Evolutionary conservation across 192 early-diverging fungal genomes (phyloP), one percentile per base, ranked within the genome.

Genomic region (Spizellomyces punctatus): DNA sequence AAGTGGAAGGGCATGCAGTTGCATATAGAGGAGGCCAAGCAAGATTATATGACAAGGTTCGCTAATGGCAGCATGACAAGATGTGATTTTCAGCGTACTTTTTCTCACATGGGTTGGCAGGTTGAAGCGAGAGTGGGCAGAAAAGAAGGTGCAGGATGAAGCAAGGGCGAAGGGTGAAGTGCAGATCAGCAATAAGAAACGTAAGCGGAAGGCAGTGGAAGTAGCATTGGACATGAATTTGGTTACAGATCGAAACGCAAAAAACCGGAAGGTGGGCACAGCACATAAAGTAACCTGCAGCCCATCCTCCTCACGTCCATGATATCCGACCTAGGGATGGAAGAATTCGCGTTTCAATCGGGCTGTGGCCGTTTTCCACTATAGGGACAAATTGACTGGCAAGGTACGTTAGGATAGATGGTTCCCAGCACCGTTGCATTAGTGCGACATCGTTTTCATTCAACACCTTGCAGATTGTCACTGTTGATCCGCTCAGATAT

Each of bases 1-100:
- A 92, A 91, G 62, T 95, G 93, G 93, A 95, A 93, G 76, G 93
- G 93, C 49, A 81, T 86, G 27, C 83, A 85, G 41, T 58, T 95
- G 64, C 85, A 88, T 52, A 78, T 95, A 16, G 90, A 94, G 64
- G 92, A 92, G n/a, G 91, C 93, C 10, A 93, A 92, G 73, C 86
- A 86, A 57, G 81, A 87, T 65, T 94, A 69, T 65, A 10, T 65
- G 67, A 87, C 77, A 81, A 81, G 71, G 80, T 81, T 57, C 76
- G 77, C 69, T 82, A 19, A 61, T 17, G 2, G 12, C 4, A 54
- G 17, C 17, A 12, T 12, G 17, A 54, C 14, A 54, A 54, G 4
- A 19, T 19, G 50, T 54, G 14, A 54, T 19, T 19, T n/a, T 19
- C 17, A n/a, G 12, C 17, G 17, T 19, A 12, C 14, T 19, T 19